These are phyloP conservation scores for Brettanomyces custersianus DNA, from an alignment of 805 yeast species.

Conservation along the genomic window DNA sequence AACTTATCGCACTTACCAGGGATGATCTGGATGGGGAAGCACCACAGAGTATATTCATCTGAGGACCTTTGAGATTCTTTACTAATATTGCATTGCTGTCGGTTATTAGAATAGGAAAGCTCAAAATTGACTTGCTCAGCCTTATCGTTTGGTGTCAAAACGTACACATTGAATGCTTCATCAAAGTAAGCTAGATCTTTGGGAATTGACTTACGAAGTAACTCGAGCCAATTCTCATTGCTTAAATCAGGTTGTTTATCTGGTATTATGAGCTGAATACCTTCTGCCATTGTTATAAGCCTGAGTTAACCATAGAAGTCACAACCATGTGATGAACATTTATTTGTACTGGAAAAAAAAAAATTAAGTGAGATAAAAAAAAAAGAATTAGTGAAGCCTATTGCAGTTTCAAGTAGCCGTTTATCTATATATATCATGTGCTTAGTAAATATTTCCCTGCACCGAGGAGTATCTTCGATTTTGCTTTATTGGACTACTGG, in stretches of 20 bases:
- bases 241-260: neutral
- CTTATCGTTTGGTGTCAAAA: slow-evolving; percentile 1
- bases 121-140: neutral
- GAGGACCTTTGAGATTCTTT: slow-evolving; percentile 4
- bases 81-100: neutral
- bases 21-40: slow-evolving; percentile 6
- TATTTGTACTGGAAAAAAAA: no score
- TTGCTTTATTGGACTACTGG: no score
- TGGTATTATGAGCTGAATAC: slow-evolving; percentile 1
- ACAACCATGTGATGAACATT: no score
- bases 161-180: slow-evolving; percentile 8
- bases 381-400: no score
- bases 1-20: slow-evolving; percentile 16
- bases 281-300: no score
- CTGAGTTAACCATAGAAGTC: no score
- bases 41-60: slow-evolving; percentile 10
- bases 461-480: no score
- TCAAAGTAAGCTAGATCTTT: slow-evolving; percentile 26
- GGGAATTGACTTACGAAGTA: slow-evolving; percentile 37
- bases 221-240: slow-evolving; percentile 1
- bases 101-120: neutral
- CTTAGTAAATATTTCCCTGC: no score
- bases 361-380: no score
- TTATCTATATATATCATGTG: no score
- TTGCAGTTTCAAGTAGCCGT: no score